A percentile compares a stretch with the other conserved stretches of the same genome.
Conservation (phyloP, 176 grass and related monocot species). For the Puccinellia tenuiflora region DNA sequence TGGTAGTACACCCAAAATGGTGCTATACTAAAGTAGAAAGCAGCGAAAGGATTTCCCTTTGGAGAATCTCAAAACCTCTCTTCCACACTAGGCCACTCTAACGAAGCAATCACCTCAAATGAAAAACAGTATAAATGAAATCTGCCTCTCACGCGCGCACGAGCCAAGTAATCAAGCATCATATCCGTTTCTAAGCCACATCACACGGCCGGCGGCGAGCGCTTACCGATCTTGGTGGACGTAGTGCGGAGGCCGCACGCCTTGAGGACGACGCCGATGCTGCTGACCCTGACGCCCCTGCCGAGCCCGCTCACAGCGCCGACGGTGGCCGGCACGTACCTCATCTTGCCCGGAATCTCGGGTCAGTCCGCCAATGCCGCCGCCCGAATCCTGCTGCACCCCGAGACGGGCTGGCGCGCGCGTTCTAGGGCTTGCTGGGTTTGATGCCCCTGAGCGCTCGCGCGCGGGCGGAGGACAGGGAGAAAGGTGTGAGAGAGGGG, state of each 20-base stretch:
- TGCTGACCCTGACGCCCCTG: slow-evolving; percentile 54
- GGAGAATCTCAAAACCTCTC: not conserved
- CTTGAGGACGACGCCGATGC: slow-evolving; percentile 52
- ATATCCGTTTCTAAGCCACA: not conserved
- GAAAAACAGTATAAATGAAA: not conserved
- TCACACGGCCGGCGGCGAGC: not conserved
- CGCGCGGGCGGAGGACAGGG: not conserved
- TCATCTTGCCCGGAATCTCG: slow-evolving; percentile 36
- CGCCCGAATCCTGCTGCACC: not conserved
- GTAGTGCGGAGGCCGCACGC: slow-evolving; percentile 60
- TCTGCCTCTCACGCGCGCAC: not conserved
- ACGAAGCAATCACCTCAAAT: not conserved
- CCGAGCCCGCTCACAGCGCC: slow-evolving; percentile 48
- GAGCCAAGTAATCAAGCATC: slow-evolving; percentile 11
- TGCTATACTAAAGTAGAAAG: not conserved
- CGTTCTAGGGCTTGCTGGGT: not conserved
- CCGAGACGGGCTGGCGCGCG: not conserved
- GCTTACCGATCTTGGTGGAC: slow-evolving; percentile 54
- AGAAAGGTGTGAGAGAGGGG: not conserved
- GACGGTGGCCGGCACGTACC: slow-evolving; percentile 54
- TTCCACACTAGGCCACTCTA: not conserved
- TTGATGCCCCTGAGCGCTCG: not conserved
- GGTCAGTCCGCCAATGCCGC: not conserved
- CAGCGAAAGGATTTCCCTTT: not conserved
- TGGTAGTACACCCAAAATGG: not conserved